phyloP scores from a whole-genome alignment of 129 eudicot genomes.

The Artemisia annua region DNA sequence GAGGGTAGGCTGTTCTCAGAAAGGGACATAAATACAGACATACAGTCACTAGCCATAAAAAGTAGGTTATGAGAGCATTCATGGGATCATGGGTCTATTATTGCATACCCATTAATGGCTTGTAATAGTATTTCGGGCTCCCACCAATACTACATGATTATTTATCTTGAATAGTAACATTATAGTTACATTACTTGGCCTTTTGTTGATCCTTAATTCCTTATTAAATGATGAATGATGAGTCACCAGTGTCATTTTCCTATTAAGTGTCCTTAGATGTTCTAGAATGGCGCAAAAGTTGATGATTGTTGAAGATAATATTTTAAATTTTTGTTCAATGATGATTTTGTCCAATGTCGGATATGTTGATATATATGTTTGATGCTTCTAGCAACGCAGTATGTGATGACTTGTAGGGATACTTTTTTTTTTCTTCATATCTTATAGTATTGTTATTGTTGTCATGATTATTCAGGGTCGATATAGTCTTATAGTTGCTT shows the following conservation, averaged over 20 bases:
- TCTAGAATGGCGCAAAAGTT: not conserved
- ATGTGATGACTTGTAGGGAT: not conserved
- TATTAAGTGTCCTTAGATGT: conserved; percentile 1
- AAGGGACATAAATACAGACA: conserved; percentile 8
- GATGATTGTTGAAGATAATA: not conserved
- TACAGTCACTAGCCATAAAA: conserved; percentile 18
- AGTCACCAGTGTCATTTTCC: not conserved
- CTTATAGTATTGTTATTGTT: not conserved
- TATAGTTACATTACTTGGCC: not conserved
- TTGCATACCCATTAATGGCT: conserved; percentile 16
- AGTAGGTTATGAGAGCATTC: conserved; percentile 11
- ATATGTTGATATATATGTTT: not conserved
- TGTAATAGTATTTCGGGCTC: not conserved
- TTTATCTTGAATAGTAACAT: not conserved
- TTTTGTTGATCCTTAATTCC: not conserved
- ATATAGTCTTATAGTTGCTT: conserved; percentile 79
- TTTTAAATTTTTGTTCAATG: not conserved
- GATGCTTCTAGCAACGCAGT: too few relatives aligned
- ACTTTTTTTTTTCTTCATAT: not conserved
- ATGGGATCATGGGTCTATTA: not conserved
- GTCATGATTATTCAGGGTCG: conserved; percentile 50
- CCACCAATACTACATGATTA: conserved; percentile 10
- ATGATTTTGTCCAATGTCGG: too few relatives aligned
- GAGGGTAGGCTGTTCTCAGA: conserved; percentile 17
- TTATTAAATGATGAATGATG: not conserved